These are phyloP conservation scores for Mortierella sp. DNA, from an alignment of 371 early-diverging fungal genomes.

Conservation along the genomic window DNA sequence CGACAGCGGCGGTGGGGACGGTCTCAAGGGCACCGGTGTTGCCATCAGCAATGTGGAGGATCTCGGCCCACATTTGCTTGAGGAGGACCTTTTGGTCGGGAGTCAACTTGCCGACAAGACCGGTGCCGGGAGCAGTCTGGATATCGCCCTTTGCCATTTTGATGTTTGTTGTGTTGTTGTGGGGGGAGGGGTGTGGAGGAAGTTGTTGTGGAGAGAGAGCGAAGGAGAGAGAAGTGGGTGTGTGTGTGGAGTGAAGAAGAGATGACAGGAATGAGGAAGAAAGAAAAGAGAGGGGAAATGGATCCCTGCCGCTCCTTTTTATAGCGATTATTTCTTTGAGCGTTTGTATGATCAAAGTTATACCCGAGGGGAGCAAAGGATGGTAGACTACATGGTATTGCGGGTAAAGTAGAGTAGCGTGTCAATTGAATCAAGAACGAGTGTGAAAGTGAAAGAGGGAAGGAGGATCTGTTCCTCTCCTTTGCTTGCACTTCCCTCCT, in stretches of 20 bases:
- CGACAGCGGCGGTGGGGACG: background rate
- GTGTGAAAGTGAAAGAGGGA: background rate
- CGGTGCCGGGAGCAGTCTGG: conserved; percentile 48
- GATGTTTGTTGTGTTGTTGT: background rate
- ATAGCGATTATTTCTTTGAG: background rate
- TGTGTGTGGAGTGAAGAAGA: background rate
- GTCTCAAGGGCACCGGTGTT: conserved; percentile 4
- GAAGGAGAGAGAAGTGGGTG: background rate
- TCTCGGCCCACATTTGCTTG: conserved; percentile 67
- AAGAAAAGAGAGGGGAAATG: background rate
- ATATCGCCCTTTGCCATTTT: conserved; percentile 45
- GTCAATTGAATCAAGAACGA: background rate
- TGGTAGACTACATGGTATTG: background rate
- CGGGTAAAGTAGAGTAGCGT: background rate
- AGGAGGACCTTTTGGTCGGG: conserved; percentile 65
- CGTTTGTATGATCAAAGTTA: background rate
- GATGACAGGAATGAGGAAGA: background rate
- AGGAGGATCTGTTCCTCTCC: background rate
- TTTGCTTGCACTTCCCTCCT: background rate
- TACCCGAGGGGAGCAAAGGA: background rate
- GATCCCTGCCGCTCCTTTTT: background rate
- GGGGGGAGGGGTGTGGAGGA: background rate
- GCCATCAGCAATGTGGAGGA: conserved; percentile 63
- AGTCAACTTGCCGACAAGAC: conserved; percentile 64
- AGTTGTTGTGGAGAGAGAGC: background rate